These are phyloP conservation scores for Coemansia sp. DNA, from an alignment of 192 early-diverging fungal species.

Conservation along the genomic window DNA sequence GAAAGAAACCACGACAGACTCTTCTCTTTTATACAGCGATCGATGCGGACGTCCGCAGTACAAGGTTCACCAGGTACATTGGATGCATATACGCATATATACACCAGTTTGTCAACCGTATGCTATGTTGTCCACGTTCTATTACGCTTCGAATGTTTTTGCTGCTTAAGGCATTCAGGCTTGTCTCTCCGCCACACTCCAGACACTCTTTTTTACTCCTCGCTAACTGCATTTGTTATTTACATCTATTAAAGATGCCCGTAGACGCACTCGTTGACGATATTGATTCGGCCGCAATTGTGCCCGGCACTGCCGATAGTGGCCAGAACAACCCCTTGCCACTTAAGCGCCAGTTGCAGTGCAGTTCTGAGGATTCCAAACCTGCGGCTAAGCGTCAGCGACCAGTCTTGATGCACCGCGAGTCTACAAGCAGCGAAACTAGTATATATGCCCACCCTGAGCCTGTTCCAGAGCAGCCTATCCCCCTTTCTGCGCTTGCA, in stretches of 20 bases:
- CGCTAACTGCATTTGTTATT: not conserved
- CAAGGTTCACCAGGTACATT: not conserved
- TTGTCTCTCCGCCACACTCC: not conserved
- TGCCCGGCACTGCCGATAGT: not conserved
- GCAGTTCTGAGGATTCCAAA: not conserved
- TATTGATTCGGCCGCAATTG: not conserved
- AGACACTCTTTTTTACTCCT: not conserved
- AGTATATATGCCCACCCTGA: not conserved
- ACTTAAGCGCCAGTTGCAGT: not conserved
- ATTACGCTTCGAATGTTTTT: not conserved
- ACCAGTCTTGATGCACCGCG: not conserved
- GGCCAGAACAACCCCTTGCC: not conserved
- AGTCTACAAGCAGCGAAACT: slow-evolving; percentile 1
- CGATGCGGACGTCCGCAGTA: not conserved
- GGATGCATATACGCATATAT: not conserved
- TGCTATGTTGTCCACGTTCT: not conserved
- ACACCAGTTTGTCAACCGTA: not conserved
- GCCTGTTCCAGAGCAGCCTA: not conserved
- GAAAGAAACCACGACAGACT: slow-evolving; percentile 19
- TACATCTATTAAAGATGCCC: not conserved
- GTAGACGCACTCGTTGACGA: not conserved
- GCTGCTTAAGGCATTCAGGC: not conserved
- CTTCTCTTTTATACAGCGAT: slow-evolving; percentile 25
- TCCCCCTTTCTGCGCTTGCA: not conserved
- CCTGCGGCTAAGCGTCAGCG: slow-evolving; percentile 1